Evolutionary conservation across 1,284 basidiomycete species (phyloP).

Genomic region (Marasmius tenuissimus): DNA sequence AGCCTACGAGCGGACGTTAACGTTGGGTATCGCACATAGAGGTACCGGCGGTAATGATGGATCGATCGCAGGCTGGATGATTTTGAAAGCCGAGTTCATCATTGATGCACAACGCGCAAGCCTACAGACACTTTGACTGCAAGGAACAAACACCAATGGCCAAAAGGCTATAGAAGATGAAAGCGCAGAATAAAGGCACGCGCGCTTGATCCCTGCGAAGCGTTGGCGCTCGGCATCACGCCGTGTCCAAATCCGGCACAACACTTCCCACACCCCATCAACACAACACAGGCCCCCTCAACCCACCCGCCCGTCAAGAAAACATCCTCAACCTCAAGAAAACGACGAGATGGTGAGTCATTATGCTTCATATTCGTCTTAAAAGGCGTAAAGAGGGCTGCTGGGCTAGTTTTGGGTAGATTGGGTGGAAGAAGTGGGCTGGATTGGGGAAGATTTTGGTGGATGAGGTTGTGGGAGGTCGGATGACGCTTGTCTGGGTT

Average conservation of each 20-base stretch:
- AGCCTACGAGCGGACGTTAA: too few species aligned
- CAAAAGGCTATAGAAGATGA: too few species aligned
- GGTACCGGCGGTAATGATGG: too few species aligned
- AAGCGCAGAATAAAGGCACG: background rate
- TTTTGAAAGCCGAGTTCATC: too few species aligned
- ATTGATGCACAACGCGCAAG: too few species aligned
- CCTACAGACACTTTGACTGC: too few species aligned
- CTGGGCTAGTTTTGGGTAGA: conserved; percentile 13
- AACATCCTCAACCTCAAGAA: conserved; percentile 14
- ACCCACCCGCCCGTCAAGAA: conserved; percentile 33
- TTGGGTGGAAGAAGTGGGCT: background rate
- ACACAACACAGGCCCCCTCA: background rate
- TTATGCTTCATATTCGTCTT: conserved; percentile 10
- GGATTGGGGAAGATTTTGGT: background rate
- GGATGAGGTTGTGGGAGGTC: too few species aligned
- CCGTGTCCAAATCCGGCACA: background rate
- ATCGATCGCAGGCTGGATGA: too few species aligned
- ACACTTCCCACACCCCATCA: background rate
- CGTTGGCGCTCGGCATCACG: background rate
- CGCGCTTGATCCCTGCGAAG: background rate
- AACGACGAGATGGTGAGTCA: conserved; percentile 42
- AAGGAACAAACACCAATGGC: too few species aligned
- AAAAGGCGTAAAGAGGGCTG: conserved; percentile 8
- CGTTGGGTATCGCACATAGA: too few species aligned
- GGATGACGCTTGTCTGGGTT: too few species aligned